Evolutionary conservation across 495 filamentous ascomycete genomes (phyloP).

Genomic region (Talaromyces stipitatus): DNA sequence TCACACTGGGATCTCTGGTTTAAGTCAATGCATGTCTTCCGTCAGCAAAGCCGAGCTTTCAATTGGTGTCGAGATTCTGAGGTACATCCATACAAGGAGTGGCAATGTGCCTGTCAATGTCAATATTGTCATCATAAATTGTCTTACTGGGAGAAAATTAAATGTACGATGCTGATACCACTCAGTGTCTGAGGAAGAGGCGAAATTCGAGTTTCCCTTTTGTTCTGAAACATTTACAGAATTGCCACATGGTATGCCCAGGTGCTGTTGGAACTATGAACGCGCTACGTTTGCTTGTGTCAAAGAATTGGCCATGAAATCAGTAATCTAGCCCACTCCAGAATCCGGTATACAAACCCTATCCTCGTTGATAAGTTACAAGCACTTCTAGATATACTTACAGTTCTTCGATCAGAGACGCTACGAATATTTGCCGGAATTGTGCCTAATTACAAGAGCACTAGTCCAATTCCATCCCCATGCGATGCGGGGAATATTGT

Average conservation of each 20-base stretch:
- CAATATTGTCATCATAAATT: not conserved
- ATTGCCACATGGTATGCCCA: not conserved
- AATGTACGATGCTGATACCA: slow-evolving; percentile 43
- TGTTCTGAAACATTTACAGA: not conserved
- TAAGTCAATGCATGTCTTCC: not conserved
- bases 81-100: slow-evolving; percentile 51
- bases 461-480: not conserved
- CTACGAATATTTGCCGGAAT: not conserved
- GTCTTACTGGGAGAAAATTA: not conserved
- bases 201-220: not conserved
- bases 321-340: not conserved
- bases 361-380: not conserved
- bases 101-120: not conserved
- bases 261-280: not conserved
- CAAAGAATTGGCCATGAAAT: not conserved
- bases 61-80: not conserved
- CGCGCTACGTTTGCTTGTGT: too few relatives aligned
- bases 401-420: not conserved
- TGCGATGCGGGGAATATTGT: not conserved
- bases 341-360: not conserved
- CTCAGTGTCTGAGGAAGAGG: slow-evolving; percentile 37
- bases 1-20: slow-evolving; percentile 44
- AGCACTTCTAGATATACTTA: not conserved
- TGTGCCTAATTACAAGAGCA: not conserved
- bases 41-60: not conserved